phyloP scores from a whole-genome alignment of 441 rosid species.

The Euphorbia celastroides region DNA sequence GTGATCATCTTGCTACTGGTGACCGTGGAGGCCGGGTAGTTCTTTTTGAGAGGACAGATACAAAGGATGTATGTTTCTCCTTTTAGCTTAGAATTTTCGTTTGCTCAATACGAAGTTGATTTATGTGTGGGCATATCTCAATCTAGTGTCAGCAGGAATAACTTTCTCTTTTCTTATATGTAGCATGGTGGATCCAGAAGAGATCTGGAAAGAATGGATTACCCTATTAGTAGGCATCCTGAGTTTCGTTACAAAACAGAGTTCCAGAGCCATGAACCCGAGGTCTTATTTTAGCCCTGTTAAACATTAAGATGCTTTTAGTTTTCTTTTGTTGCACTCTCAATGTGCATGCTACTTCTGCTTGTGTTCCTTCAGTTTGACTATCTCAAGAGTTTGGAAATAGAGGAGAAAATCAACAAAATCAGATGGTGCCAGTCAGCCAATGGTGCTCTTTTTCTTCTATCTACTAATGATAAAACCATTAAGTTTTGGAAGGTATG shows the following conservation, averaged over 20 bases:
- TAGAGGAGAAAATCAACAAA: slow-evolving; percentile 96
- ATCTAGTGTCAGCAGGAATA: too few species aligned
- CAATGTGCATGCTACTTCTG: background rate
- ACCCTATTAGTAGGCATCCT: slow-evolving; percentile 51
- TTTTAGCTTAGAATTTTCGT: slow-evolving; percentile 8
- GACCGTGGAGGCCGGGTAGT: slow-evolving; percentile 97
- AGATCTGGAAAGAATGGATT: slow-evolving; percentile 68
- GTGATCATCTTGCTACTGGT: slow-evolving; percentile 92
- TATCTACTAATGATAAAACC: too few species aligned
- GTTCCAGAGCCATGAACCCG: slow-evolving; percentile 99
- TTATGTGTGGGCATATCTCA: slow-evolving; percentile 7
- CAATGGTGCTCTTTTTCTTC: too few species aligned
- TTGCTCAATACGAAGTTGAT: slow-evolving; percentile 9
- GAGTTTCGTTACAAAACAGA: too few species aligned
- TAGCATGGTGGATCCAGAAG: slow-evolving; percentile 66
- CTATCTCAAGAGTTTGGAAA: slow-evolving; percentile 97
- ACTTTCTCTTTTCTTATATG: slow-evolving; percentile 15
- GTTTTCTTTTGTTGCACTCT: background rate
- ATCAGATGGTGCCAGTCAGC: slow-evolving; percentile 94
- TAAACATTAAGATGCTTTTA: slow-evolving; percentile 7
- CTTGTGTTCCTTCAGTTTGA: slow-evolving; percentile 54
- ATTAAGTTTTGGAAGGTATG: too few species aligned
- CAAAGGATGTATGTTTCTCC: slow-evolving; percentile 53
- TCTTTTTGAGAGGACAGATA: too few species aligned
- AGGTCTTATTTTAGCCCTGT: slow-evolving; percentile 39